phyloP scores from a whole-genome alignment of 805 yeast genomes.

The Teunomyces panamensis region DNA sequence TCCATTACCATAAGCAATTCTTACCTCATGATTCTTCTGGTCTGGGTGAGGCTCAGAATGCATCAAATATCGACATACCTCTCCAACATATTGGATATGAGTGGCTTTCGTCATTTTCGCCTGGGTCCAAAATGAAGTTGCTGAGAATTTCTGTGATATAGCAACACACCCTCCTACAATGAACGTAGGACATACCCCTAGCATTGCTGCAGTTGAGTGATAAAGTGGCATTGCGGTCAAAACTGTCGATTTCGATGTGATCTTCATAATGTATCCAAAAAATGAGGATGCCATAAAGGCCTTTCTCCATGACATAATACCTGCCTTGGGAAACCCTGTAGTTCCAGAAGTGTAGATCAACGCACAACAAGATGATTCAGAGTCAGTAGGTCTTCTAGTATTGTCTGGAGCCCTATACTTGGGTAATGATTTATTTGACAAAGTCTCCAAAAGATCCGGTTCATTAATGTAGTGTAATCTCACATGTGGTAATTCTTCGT shows the following conservation, averaged over 20 bases:
- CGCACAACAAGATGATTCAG: conserved; percentile 62
- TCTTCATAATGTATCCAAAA: conserved; percentile 67
- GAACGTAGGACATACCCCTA: conserved; percentile 74
- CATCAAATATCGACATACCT: conserved; percentile 82
- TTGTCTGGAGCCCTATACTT: conserved; percentile 53
- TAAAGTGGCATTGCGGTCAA: conserved; percentile 94
- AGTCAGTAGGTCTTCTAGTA: conserved; percentile 56
- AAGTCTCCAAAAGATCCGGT: conserved; percentile 41
- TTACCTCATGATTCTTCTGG: conserved; percentile 58
- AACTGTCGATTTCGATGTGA: conserved; percentile 53
- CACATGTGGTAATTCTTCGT: conserved; percentile 34
- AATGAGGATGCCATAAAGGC: conserved; percentile 65
- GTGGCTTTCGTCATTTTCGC: conserved; percentile 69
- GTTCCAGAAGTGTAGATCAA: conserved; percentile 92
- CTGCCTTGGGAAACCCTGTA: conserved; percentile 92
- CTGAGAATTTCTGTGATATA: conserved; percentile 76
- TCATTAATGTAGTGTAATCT: conserved; percentile 52
- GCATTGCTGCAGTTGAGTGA: conserved; percentile 88
- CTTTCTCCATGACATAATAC: conserved; percentile 89
- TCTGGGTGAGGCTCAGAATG: conserved; percentile 64
- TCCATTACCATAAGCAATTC: conserved; percentile 87
- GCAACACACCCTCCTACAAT: conserved; percentile 71
- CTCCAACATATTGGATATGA: conserved; percentile 91
- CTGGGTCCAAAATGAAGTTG: conserved; percentile 87
- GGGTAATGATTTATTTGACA: conserved; percentile 40